Evolutionary conservation across 345 rosid species (phyloP).

Genomic region (Erysimum cheiranthoides): DNA sequence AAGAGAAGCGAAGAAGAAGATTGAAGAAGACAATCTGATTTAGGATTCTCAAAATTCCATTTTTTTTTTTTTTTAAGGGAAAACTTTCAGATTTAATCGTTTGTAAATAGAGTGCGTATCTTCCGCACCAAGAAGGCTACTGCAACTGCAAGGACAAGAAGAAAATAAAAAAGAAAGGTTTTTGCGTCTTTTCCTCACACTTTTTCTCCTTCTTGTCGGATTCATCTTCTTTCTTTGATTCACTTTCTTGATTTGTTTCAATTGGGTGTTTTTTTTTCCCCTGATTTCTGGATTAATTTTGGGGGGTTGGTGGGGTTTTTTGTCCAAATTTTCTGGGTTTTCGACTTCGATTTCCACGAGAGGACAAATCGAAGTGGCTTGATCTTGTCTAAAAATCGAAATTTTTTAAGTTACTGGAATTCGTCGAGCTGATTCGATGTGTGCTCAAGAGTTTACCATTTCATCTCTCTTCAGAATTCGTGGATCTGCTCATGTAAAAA

Average conservation of each 20-base stretch:
- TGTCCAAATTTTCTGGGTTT: constrained; percentile 34
- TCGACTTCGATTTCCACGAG: constrained; percentile 37
- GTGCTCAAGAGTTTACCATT: neutral
- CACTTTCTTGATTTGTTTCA: constrained; percentile 39
- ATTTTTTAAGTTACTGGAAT: constrained; percentile 16
- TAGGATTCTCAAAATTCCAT: neutral
- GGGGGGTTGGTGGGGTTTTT: constrained; percentile 15
- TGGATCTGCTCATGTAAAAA: constrained; percentile 50
- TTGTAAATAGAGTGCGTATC: constrained; percentile 36
- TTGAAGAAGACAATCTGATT: neutral
- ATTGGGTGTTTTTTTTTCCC: neutral
- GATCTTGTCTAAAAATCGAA: constrained; percentile 30
- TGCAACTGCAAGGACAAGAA: constrained; percentile 38
- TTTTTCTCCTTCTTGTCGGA: neutral
- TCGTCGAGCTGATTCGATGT: constrained; percentile 14
- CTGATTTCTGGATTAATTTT: constrained; percentile 42
- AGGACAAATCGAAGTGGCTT: constrained; percentile 30
- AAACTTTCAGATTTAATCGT: constrained; percentile 38
- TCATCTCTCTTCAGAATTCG: constrained; percentile 24
- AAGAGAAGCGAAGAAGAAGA: constrained; percentile 18
- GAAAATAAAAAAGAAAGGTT: constrained; percentile 13
- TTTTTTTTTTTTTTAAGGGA: constrained; percentile 35
- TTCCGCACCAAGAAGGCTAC: constrained; percentile 48
- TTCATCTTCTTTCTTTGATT: neutral
- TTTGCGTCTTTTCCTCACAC: neutral